These are phyloP conservation scores for Lasiosphaeria ovina DNA, from an alignment of 495 filamentous ascomycete species.

Conservation along the genomic window DNA sequence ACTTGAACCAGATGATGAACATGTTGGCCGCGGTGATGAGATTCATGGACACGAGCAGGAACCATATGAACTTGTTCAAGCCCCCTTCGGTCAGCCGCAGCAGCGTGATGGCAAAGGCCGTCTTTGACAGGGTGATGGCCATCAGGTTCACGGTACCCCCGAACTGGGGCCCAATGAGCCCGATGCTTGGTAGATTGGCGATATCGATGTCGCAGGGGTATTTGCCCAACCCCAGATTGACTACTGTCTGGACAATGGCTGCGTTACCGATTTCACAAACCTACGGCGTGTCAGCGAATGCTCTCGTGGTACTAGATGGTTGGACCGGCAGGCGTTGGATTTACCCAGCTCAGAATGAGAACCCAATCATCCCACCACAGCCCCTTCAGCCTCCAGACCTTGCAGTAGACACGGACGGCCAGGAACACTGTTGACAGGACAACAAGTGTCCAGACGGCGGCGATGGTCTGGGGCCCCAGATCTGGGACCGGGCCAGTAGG, in stretches of 20 bases:
- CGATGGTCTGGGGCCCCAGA: conserved; percentile 11
- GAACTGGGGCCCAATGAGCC: not conserved
- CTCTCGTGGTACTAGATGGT: too few species aligned
- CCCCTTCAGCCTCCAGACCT: conserved; percentile 18
- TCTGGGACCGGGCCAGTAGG: not conserved
- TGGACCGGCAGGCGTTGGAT: not conserved
- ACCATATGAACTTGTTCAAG: conserved; percentile 19
- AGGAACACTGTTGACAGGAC: conserved; percentile 22
- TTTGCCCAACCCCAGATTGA: too few species aligned
- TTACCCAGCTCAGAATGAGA: conserved; percentile 27
- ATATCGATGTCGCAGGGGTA: conserved; percentile 7
- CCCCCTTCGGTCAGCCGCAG: conserved; percentile 25
- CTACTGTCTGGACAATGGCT: too few species aligned
- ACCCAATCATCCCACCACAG: conserved; percentile 36
- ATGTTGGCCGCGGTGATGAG: conserved; percentile 14
- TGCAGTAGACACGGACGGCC: conserved; percentile 31
- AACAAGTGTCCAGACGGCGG: conserved; percentile 20
- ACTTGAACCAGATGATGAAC: too few species aligned
- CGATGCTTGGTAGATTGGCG: conserved; percentile 2
- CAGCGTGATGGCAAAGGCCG: conserved; percentile 28
- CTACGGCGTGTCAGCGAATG: too few species aligned
- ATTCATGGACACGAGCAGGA: conserved; percentile 27
- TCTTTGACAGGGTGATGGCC: conserved; percentile 30
- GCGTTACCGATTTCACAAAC: too few species aligned
- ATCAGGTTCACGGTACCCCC: conserved; percentile 18